Evolutionary conservation across 1,284 basidiomycete genomes (phyloP).

Genomic region (Singerocomus inundabilis): DNA sequence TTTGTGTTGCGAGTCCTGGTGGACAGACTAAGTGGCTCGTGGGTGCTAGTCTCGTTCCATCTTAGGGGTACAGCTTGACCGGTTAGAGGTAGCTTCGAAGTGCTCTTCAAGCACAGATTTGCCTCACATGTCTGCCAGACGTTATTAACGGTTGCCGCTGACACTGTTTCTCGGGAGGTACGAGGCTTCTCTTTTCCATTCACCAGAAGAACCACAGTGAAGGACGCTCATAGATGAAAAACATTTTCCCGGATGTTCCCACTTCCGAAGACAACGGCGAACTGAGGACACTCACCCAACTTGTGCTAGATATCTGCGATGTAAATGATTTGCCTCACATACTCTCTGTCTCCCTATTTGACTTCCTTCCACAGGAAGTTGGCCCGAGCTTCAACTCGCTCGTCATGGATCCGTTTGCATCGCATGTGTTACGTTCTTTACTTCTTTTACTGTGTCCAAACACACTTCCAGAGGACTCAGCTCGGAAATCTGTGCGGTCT

Average conservation of each 20-base stretch:
- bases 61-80: constrained; percentile 3
- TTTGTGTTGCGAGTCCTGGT: constrained; percentile 86
- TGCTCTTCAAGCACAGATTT: constrained; percentile 77
- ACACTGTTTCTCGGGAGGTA: constrained; percentile 83
- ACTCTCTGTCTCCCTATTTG: constrained; percentile 2
- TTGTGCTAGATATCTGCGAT: constrained; percentile 64
- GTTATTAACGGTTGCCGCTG: constrained; percentile 68
- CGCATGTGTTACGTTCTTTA: constrained; percentile 81
- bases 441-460: constrained; percentile 71
- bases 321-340: constrained; percentile 40
- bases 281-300: constrained; percentile 69
- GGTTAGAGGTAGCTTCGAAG: constrained; percentile 51
- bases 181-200: not conserved
- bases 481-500: constrained; percentile 54
- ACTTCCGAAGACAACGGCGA: constrained; percentile 57
- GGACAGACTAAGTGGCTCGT: constrained; percentile 84
- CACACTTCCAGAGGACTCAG: constrained; percentile 37
- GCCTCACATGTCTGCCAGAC: constrained; percentile 94
- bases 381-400: constrained; percentile 60
- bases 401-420: constrained; percentile 81
- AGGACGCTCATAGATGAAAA: constrained; percentile 47
- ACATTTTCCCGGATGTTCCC: constrained; percentile 55
- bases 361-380: constrained; percentile 56
- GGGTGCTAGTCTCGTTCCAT: constrained; percentile 39
- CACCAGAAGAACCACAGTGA: constrained; percentile 1